A percentile compares a stretch with the other conserved stretches of the same genome.
Conservation (phyloP, 306 rosid genomes). For the Lathyrus tuberosus region DNA sequence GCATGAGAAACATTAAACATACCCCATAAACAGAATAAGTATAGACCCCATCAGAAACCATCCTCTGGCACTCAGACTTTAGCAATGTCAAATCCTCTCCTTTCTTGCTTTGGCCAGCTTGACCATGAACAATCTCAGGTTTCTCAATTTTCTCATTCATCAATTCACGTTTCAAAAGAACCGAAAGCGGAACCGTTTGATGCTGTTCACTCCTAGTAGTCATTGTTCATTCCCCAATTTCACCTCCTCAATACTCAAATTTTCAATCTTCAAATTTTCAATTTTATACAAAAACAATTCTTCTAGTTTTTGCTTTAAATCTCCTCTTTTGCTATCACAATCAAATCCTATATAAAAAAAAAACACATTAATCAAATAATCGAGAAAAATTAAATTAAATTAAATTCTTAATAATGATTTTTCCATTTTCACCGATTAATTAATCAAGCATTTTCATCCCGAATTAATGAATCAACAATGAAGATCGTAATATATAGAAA, state of each 20-base stretch:
- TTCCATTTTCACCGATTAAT: slow-evolving; percentile 7
- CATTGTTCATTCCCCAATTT: slow-evolving; percentile 49
- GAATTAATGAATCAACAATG: slow-evolving; percentile 13
- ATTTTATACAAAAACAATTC: background rate
- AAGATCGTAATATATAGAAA: slow-evolving; percentile 26
- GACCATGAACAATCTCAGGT: slow-evolving; percentile 84
- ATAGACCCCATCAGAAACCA: slow-evolving; percentile 90
- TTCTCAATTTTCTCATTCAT: slow-evolving; percentile 85
- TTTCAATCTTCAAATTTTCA: background rate
- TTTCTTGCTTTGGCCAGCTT: slow-evolving; percentile 91
- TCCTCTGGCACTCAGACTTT: slow-evolving; percentile 86
- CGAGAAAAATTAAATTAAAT: slow-evolving; percentile 4
- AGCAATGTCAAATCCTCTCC: slow-evolving; percentile 89
- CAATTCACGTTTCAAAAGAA: slow-evolving; percentile 90
- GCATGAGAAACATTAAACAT: slow-evolving; percentile 29
- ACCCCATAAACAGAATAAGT: slow-evolving; percentile 94
- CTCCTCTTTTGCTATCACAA: slow-evolving; percentile 22
- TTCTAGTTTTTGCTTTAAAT: slow-evolving; percentile 27
- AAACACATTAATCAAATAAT: slow-evolving; percentile 26
- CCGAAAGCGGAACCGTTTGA: slow-evolving; percentile 90
- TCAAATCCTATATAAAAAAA: slow-evolving; percentile 41
- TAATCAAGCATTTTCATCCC: slow-evolving; percentile 22
- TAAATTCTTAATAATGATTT: background rate
- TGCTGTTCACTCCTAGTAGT: slow-evolving; percentile 75
- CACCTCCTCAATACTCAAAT: slow-evolving; percentile 24